Percentiles rank a stretch among this genome's conserved stretches.
These are phyloP conservation scores for Juglanconis sp. DNA, from an alignment of 2,329 filamentous ascomycete species.

Conservation along the genomic window DNA sequence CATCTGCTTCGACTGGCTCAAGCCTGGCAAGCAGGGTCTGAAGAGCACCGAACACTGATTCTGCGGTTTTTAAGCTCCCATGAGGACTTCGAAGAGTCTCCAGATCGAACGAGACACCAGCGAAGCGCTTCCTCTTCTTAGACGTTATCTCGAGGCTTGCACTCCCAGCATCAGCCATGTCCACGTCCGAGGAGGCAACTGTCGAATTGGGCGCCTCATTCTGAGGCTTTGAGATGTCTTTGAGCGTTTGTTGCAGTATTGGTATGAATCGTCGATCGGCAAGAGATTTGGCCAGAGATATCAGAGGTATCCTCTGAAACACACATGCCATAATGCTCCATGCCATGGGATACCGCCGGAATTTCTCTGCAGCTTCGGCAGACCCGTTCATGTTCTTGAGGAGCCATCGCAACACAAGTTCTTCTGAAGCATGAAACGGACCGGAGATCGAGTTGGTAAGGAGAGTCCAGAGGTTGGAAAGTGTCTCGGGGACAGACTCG, in stretches of 20 bases:
- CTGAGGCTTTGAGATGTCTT: slow-evolving; percentile 47
- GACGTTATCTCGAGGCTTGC: slow-evolving; percentile 24
- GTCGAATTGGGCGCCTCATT: slow-evolving; percentile 9
- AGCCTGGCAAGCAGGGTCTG: slow-evolving; percentile 45
- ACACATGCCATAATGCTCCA: slow-evolving; percentile 62
- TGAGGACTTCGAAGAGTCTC: slow-evolving; percentile 35
- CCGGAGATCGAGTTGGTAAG: slow-evolving; percentile 41
- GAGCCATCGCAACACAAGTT: slow-evolving; percentile 60
- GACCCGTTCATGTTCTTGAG: slow-evolving; percentile 57
- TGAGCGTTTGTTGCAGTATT: slow-evolving; percentile 63
- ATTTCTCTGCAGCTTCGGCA: slow-evolving; percentile 44
- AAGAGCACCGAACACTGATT: slow-evolving; percentile 47
- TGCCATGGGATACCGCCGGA: slow-evolving; percentile 53
- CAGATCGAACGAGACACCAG: slow-evolving; percentile 36
- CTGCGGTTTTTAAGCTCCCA: slow-evolving; percentile 44
- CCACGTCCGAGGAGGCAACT: slow-evolving; percentile 19
- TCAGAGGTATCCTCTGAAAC: slow-evolving; percentile 63
- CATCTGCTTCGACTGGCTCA: slow-evolving; percentile 29
- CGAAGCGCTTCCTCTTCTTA: slow-evolving; percentile 46
- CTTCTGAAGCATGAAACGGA: slow-evolving; percentile 51
- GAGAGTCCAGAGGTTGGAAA: slow-evolving; percentile 47
- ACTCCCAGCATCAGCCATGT: slow-evolving; percentile 26
- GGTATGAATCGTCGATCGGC: slow-evolving; percentile 65
- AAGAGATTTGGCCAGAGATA: slow-evolving; percentile 68
- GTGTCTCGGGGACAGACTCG: slow-evolving; percentile 42